phyloP scores from a whole-genome alignment of 2,329 filamentous ascomycete genomes.

The Aspergillus japonicus region DNA sequence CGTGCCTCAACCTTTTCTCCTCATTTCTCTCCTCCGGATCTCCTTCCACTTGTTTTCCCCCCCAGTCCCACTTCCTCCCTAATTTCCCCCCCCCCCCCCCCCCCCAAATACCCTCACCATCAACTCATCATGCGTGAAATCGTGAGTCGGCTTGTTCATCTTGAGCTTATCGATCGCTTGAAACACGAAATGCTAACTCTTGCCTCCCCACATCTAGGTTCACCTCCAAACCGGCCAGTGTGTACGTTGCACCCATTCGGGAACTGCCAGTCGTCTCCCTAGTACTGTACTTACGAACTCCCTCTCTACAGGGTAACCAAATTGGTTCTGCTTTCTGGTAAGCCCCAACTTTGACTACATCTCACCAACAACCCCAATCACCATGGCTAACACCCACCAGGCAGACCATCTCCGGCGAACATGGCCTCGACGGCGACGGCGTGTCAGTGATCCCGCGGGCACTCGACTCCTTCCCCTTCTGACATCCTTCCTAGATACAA shows the following conservation, averaged over 20 bases:
- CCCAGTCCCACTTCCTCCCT: neutral
- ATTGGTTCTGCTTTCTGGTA: constrained; percentile 99
- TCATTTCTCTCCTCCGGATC: neutral
- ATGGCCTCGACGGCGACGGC: constrained; percentile 95
- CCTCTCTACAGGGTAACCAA: constrained; percentile 83
- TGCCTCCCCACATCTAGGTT: constrained; percentile 62
- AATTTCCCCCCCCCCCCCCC: neutral
- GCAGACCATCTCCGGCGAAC: constrained; percentile 84
- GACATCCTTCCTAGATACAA: constrained; percentile 68
- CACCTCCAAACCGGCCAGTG: constrained; percentile 99
- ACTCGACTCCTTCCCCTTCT: neutral
- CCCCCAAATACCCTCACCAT: neutral
- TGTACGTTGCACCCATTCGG: constrained; percentile 60
- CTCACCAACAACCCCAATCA: neutral
- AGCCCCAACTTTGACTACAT: constrained; percentile 34
- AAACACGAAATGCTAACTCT: neutral
- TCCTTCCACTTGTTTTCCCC: neutral
- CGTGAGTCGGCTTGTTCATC: neutral
- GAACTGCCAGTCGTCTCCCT: neutral
- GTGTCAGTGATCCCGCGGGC: constrained; percentile 63
- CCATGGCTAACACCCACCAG: constrained; percentile 48
- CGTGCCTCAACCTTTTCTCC: neutral
- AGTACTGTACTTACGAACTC: constrained; percentile 6
- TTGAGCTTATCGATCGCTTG: too few species aligned
- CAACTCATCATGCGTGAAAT: neutral